Evolutionary conservation across 2,329 filamentous ascomycete genomes (phyloP).

Genomic region (Colletotrichum chrysophilum): DNA sequence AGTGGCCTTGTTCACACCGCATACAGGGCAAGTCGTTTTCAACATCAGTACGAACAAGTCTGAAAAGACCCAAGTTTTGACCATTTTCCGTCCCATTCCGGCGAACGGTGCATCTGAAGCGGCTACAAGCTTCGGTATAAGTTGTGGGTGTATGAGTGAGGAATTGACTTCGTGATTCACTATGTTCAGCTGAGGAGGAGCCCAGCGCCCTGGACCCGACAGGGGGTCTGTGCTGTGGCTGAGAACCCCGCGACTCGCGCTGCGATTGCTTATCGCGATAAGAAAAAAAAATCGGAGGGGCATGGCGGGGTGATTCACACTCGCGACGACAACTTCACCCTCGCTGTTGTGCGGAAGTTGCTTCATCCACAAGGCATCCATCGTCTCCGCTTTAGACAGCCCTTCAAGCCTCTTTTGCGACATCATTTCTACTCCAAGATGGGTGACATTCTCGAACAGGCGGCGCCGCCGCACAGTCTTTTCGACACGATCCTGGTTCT

Average conservation of each 20-base stretch:
- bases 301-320: not conserved
- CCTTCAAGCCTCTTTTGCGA: not conserved
- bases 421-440: not conserved
- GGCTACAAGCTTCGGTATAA: not conserved
- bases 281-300: not conserved
- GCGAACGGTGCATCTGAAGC: not conserved
- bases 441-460: constrained; percentile 17
- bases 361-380: not conserved
- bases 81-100: not conserved
- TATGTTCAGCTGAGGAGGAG: not conserved
- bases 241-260: not conserved
- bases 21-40: not conserved
- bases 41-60: not conserved
- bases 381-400: not conserved
- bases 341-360: not conserved
- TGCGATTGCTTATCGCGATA: not conserved
- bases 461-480: constrained; percentile 39
- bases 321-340: not conserved
- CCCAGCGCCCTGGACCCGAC: not conserved
- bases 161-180: not conserved
- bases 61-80: not conserved
- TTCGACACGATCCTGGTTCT: constrained; percentile 70
- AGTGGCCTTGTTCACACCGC: not conserved
- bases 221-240: not conserved
- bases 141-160: not conserved